Evolutionary conservation across 495 filamentous ascomycete genomes (phyloP), one percentile per base, ranked within the genome.

Genomic region (Penicillium arizonense): DNA sequence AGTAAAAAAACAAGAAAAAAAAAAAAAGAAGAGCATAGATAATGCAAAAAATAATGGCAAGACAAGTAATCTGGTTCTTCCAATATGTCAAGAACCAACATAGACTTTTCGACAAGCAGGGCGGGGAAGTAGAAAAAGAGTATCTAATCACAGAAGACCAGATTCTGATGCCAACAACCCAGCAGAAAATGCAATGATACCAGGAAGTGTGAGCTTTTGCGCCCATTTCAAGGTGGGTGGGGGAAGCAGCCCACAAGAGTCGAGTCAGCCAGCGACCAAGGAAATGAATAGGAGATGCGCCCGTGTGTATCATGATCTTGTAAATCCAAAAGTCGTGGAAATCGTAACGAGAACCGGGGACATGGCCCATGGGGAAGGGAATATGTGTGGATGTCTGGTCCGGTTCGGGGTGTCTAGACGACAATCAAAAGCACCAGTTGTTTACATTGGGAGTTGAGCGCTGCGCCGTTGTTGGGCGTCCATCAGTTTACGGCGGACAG

Each of bases 401-500:
- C 42, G 14, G 30, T 18, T 18, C 18, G 18, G 28, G 28, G 28
- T 30, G 28, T 30, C 28, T 30, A 30, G 28, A 30, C 28, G 28
- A 30, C 28, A 30, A 30, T 30, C 28, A 30, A 30, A 30, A 30
- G 28, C 28, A 30, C 28, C 28, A 30, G 8, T 14, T 16, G 37
- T 36, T 44, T n/a, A 43, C 13, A 40, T 33, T 23, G 37, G 39
- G 16, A 43, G 35, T n/a, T 44, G 52, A 40, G 47, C 33, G 33
- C 26, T 7, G 34, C 41, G 47, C 42, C 39, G 36, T 21, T 44
- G 45, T 34, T 76, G 74, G 23, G 72, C 70, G 43, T 77, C 72
- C 67, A 77, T 74, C 7, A 77, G 64, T 66, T 76, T 77, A 38
- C 74, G 73, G 41, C 74, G 74, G 38, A 77, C 72, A 20, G 74